Conservation (phyloP, 768 basidiomycete species). For the Pholiota conissans region DNA sequence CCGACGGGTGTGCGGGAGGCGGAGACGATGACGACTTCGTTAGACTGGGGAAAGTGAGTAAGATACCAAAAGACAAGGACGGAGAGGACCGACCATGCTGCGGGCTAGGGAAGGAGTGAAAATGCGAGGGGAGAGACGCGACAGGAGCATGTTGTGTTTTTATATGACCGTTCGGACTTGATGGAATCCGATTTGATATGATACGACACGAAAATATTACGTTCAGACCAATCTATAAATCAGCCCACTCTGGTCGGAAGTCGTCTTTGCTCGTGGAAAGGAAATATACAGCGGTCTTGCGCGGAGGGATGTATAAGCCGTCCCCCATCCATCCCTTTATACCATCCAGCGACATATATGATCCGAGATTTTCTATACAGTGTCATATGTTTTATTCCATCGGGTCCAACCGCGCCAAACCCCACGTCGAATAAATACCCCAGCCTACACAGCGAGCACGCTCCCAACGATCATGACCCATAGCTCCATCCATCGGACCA, state of each 20-base stretch:
- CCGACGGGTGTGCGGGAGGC: constrained; percentile 94
- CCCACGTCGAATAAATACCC: neutral
- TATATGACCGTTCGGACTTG: constrained; percentile 15
- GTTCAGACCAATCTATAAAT: constrained; percentile 17
- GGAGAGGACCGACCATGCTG: constrained; percentile 46
- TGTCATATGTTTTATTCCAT: constrained; percentile 24
- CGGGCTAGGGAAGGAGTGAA: constrained; percentile 40
- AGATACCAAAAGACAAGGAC: constrained; percentile 1
- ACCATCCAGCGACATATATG: constrained; percentile 12
- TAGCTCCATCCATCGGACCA: constrained; percentile 59
- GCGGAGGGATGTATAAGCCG: neutral
- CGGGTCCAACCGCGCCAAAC: constrained; percentile 1
- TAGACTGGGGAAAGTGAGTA: constrained; percentile 33
- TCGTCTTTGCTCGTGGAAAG: neutral
- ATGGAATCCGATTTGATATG: constrained; percentile 28
- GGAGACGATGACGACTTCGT: constrained; percentile 92
- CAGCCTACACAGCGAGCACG: constrained; percentile 52
- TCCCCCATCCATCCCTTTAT: constrained; percentile 2
- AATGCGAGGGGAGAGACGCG: constrained; percentile 42
- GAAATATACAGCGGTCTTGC: neutral
- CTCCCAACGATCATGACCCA: constrained; percentile 80
- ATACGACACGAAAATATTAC: constrained; percentile 37
- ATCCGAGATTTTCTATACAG: constrained; percentile 17
- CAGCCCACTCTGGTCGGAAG: constrained; percentile 17
- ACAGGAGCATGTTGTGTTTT: constrained; percentile 45